Conservation (phyloP, 306 rosid genomes). For the Malus orientalis region DNA sequence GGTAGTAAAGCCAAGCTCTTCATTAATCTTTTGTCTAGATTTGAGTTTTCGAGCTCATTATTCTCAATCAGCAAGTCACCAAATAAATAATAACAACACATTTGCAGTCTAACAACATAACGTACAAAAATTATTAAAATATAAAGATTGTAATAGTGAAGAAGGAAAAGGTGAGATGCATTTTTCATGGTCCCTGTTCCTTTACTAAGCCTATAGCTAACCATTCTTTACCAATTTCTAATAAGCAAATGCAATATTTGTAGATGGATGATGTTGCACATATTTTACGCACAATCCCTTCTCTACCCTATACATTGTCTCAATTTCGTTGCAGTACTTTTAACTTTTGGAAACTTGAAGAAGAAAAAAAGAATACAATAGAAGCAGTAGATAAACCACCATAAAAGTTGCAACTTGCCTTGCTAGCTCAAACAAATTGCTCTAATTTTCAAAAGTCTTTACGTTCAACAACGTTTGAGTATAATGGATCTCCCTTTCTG, state of each 20-base stretch:
- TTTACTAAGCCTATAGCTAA: neutral
- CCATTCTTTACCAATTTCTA: neutral
- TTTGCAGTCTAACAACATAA: neutral
- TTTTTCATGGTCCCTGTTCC: neutral
- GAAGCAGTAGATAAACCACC: slow-evolving; percentile 22
- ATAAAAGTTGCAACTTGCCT: neutral
- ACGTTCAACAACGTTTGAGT: slow-evolving; percentile 21
- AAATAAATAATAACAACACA: neutral
- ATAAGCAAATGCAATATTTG: neutral
- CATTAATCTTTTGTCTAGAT: neutral
- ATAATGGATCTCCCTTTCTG: neutral
- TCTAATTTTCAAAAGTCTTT: neutral
- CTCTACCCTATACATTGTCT: neutral
- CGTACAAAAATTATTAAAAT: neutral
- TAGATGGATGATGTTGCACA: neutral
- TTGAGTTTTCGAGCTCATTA: neutral
- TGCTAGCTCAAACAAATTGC: neutral
- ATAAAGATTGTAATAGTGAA: neutral
- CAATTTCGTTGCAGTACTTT: neutral
- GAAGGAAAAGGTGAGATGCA: neutral
- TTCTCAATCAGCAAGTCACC: neutral
- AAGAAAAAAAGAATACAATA: neutral
- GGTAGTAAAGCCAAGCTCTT: neutral
- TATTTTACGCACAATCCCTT: neutral
- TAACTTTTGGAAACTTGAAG: slow-evolving; percentile 2